Base-by-base conservation (phyloP, 1,284 basidiomycete genomes). In the Bondarzewia mesenterica region DNA sequence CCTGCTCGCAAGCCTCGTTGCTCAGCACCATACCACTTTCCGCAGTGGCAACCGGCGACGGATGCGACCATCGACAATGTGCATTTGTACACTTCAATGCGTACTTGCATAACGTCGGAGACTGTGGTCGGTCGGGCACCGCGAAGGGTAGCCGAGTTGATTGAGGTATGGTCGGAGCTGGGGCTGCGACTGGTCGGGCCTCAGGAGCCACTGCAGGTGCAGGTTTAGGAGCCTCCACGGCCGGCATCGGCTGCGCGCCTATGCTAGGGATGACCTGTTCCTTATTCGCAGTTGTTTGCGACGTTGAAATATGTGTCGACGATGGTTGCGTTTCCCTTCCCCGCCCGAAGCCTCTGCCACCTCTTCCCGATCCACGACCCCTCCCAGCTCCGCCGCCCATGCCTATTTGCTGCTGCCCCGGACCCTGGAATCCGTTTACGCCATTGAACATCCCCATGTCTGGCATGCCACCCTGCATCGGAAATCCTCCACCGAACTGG, bases 21-120 rank as follows among this genome's bases (percentile, higher is more conserved):
- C 87, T 92, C 50, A 96, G 71, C 2, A 96, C 93, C 55, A 97
- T 78, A n/a, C 93, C 93, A 60, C 86, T 90, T 67, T 94, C 90
- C 12, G 81, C 72, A 23, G 93, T 93, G 2, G 93, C 92, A 0
- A 91, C 89, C 14, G 93, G 93, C 5, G 88, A 91, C 3, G 93
- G 91, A 64, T 97, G 93, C 8, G 89, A 89, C 66, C 82, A 96
- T 16, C 84, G 76, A 64, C 93, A 97, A 45, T 83, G 72, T 0
- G 87, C 74, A 64, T 95, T 94, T 45, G 84, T 87, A 66, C 93
- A 97, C 56, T 93, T 93, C 20, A 85, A 74, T 5, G 77, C 82
- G 57, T 87, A 96, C 68, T 94, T 94, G 79, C 93, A 97, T 18
- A 97, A 70, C 0, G 86, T 88, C 0, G 88, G 88, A 2, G 88